A percentile compares a stretch with the other conserved stretches of the same genome.
These are phyloP conservation scores for Durusdinium trenchii DNA, from an alignment of 73 alveolate genomes.

Conservation along the genomic window DNA sequence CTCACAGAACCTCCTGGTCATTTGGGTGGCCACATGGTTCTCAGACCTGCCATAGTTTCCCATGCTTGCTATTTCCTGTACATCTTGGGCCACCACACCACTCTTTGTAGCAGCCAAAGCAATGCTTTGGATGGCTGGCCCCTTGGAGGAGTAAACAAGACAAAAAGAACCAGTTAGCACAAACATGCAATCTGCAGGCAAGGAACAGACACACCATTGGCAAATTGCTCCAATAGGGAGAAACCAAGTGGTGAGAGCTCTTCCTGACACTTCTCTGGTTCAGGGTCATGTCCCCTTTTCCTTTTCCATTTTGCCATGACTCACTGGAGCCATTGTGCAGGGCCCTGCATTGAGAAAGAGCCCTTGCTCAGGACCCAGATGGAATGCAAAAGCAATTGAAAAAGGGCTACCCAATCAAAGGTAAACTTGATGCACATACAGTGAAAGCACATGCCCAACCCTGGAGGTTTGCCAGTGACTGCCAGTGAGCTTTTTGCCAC, in stretches of 20 bases:
- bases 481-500: background rate
- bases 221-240: background rate
- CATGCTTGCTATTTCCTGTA: background rate
- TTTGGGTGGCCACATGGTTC: background rate
- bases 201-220: background rate
- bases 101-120: background rate
- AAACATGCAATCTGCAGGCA: too few species aligned
- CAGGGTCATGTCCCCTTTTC: background rate
- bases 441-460: too few species aligned
- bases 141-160: too few species aligned
- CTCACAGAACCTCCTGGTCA: background rate
- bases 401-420: background rate
- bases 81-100: background rate
- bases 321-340: background rate
- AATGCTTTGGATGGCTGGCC: background rate
- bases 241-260: background rate
- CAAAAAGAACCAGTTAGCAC: too few species aligned
- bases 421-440: too few species aligned
- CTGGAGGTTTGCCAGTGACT: too few species aligned
- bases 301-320: constrained; percentile 9
- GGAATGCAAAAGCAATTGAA: background rate
- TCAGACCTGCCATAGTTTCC: background rate
- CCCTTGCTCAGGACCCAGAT: background rate
- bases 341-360: too few species aligned
- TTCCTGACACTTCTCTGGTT: background rate